Evolutionary conservation across 768 basidiomycete genomes (phyloP).

Genomic region (Lenzites betulinus): DNA sequence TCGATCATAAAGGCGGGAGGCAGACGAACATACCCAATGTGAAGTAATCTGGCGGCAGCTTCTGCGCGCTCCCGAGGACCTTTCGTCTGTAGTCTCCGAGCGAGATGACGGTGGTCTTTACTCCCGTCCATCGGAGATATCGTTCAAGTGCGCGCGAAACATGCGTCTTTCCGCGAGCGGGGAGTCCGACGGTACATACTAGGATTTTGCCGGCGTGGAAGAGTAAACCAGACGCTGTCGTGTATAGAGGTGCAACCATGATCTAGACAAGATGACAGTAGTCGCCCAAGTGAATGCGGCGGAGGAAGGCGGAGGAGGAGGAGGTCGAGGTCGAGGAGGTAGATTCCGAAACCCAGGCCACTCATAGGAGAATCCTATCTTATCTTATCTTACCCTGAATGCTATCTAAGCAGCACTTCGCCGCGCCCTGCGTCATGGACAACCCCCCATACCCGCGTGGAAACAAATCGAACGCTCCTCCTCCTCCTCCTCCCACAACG

Average conservation of each 20-base stretch:
- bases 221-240: constrained; percentile 83
- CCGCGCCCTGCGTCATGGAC: too few relatives aligned
- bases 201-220: constrained; percentile 96
- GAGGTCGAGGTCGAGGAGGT: neutral
- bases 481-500: too few relatives aligned
- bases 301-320: neutral
- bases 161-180: constrained; percentile 95
- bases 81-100: constrained; percentile 94
- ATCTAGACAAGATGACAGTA: neutral
- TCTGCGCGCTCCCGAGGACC: constrained; percentile 83
- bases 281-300: too few relatives aligned
- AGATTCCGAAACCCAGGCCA: neutral
- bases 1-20: neutral
- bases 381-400: neutral
- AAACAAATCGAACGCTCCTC: too few relatives aligned
- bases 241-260: constrained; percentile 96
- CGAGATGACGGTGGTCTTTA: constrained; percentile 93
- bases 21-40: constrained; percentile 55
- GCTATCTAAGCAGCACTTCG: constrained; percentile 2
- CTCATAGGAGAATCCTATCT: neutral
- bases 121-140: constrained; percentile 98
- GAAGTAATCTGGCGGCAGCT: constrained; percentile 92
- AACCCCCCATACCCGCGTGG: too few relatives aligned
- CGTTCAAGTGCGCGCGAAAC: constrained; percentile 93
- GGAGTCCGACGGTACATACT: constrained; percentile 88